Conservation (phyloP, 164 flowering plant genomes). For the Magnolia changhungtana region DNA sequence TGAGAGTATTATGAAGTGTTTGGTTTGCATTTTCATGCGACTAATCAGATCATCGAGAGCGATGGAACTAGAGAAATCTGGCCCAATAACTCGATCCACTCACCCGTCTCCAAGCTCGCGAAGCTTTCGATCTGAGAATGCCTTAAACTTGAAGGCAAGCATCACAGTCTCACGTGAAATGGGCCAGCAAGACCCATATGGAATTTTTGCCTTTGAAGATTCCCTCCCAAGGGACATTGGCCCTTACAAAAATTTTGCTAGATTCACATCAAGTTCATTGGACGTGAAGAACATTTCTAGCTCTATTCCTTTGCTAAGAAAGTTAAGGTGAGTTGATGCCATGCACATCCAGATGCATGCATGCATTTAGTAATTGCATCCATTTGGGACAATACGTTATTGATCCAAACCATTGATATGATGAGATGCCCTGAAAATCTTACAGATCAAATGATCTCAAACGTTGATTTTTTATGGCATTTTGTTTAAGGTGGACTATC, state of each 20-base stretch:
- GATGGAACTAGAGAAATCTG: slow-evolving; percentile 67
- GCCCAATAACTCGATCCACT: slow-evolving; percentile 41
- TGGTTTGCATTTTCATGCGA: slow-evolving; percentile 70
- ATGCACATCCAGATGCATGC: no score
- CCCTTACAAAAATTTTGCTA: slow-evolving; percentile 89
- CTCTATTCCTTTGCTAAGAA: slow-evolving; percentile 58
- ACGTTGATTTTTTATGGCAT: no score
- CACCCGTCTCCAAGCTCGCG: slow-evolving; percentile 45
- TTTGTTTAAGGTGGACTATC: no score
- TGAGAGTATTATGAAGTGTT: slow-evolving; percentile 84
- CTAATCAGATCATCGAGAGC: slow-evolving; percentile 71
- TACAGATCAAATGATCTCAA: no score
- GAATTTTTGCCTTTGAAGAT: slow-evolving; percentile 65
- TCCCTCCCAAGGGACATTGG: slow-evolving; percentile 89
- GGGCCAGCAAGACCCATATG: slow-evolving; percentile 85
- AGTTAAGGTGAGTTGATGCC: slow-evolving; percentile 51
- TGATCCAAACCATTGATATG: no score
- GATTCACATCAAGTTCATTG: slow-evolving; percentile 64
- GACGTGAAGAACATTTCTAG: slow-evolving; percentile 66
- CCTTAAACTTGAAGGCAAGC: slow-evolving; percentile 31
- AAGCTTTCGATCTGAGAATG: slow-evolving; percentile 61
- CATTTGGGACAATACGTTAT: no score
- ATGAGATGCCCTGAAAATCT: no score
- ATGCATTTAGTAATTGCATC: no score
- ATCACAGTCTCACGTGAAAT: slow-evolving; percentile 50